phyloP scores from a whole-genome alignment of 345 rosid genomes.

The Cardamine chenopodiifolia region DNA sequence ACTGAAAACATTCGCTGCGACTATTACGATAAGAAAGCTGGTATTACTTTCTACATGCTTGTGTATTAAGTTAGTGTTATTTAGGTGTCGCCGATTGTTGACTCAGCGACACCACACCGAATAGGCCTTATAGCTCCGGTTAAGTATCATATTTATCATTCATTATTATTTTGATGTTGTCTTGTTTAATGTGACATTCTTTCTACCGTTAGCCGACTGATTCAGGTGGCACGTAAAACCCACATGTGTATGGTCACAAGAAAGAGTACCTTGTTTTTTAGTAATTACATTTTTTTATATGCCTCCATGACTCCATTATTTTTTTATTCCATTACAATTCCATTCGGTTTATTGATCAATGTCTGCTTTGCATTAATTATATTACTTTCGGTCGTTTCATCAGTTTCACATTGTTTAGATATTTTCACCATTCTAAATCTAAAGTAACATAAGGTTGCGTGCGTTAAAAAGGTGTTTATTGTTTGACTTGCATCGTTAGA shows the following conservation, averaged over 20 bases:
- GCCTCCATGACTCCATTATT: too few species aligned
- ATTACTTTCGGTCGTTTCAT: neutral
- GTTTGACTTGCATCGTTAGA: neutral
- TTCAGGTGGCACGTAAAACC: neutral
- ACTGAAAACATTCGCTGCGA: too few species aligned
- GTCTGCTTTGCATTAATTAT: neutral
- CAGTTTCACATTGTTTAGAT: neutral
- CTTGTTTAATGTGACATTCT: neutral
- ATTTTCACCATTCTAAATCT: neutral
- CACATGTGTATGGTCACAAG: neutral
- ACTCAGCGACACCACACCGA: too few species aligned
- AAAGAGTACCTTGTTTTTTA: neutral
- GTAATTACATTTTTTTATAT: too few species aligned
- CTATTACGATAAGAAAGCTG: too few species aligned
- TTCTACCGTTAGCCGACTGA: neutral
- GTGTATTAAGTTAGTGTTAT: too few species aligned
- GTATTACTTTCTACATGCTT: too few species aligned
- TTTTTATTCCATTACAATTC: neutral
- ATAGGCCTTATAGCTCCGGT: too few species aligned
- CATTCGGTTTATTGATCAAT: neutral
- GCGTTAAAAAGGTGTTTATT: neutral
- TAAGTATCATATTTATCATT: neutral
- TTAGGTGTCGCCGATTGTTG: too few species aligned
- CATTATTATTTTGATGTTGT: neutral
- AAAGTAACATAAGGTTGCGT: neutral